These are phyloP conservation scores for Podospora bellae-mahoneyi DNA, from an alignment of 495 filamentous ascomycete species.

Conservation along the genomic window DNA sequence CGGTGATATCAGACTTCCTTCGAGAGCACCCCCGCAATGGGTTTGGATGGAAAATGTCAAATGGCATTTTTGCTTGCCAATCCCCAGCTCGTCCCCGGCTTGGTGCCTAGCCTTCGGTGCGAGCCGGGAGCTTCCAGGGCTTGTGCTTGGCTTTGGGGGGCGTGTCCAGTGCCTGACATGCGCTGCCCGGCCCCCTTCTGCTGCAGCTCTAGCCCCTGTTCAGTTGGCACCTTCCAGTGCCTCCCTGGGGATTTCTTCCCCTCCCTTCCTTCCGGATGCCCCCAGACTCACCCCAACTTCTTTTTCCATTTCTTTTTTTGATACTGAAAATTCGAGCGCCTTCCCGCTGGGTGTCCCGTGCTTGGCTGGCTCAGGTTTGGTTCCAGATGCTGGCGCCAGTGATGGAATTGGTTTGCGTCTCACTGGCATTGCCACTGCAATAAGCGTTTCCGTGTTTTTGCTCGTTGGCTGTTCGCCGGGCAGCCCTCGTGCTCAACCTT, in stretches of 20 bases:
- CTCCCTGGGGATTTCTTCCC: neutral
- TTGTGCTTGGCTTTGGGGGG: neutral
- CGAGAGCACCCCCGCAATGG: neutral
- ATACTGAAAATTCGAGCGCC: neutral
- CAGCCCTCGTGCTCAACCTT: neutral
- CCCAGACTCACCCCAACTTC: too few species aligned
- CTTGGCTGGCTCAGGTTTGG: neutral
- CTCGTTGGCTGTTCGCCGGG: neutral
- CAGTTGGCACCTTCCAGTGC: neutral
- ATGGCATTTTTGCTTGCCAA: neutral
- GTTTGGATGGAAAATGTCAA: neutral
- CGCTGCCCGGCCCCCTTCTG: too few species aligned
- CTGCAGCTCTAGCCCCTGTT: neutral
- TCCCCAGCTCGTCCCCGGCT: neutral
- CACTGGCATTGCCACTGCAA: neutral
- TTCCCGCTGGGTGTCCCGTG: neutral
- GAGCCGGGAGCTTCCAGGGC: neutral
- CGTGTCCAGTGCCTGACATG: neutral
- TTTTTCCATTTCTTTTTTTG: neutral
- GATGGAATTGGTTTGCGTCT: neutral
- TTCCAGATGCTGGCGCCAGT: neutral
- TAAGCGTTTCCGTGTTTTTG: neutral
- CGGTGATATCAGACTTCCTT: neutral
- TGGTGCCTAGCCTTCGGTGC: neutral
- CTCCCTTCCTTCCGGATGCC: neutral